Evolutionary conservation across 129 eudicot species (phyloP), one percentile per base, ranked within the genome.

Genomic region (Centella asiatica): DNA sequence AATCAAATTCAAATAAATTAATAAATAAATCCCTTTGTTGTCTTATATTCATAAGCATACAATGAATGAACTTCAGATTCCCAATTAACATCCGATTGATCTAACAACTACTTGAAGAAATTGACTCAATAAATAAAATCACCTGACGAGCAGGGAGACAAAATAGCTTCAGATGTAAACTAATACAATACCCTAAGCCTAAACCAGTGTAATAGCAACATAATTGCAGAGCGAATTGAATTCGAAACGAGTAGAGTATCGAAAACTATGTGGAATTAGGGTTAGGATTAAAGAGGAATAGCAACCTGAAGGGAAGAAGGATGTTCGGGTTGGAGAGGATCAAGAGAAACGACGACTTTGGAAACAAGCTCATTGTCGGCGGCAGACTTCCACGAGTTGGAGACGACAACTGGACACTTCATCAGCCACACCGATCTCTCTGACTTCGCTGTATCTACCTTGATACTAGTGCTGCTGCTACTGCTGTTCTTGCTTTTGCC

Each of bases 381-480:
- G 18, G 79, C 49, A 23, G 79, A 44, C 44, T 81, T 78, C 95
- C 95, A 87, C 0, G 94, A 75, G 62, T 92, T 86, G 23, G 98
- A 78, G 19, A 90, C 84, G 1, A 77, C 85, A 0, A 77, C 74
- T 0, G 98, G 98, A 40, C 95, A 90, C 84, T 90, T 90, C 98
- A 90, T 90, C 1, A 90, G 74, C 98, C 98, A 90, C 42, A 87
- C 94, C 22, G 95, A 79, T 72, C 95, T 64, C 4, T 90, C 97
- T 22, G 95, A 64, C 51, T 84, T 77, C 11, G 44, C 70, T 0
- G 82, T 73, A 69, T 90, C 95, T 5, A 90, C 62, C 37, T 60
- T 66, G 18, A 13, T 56, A 33, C 31, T 37, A 48, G 60, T 58
- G 45, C 32, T 61, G 5, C 4, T 62, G 26, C 24, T 36, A 51